Conservation (phyloP, 148 eudicot species). For the Rhododendron griersonianum region DNA sequence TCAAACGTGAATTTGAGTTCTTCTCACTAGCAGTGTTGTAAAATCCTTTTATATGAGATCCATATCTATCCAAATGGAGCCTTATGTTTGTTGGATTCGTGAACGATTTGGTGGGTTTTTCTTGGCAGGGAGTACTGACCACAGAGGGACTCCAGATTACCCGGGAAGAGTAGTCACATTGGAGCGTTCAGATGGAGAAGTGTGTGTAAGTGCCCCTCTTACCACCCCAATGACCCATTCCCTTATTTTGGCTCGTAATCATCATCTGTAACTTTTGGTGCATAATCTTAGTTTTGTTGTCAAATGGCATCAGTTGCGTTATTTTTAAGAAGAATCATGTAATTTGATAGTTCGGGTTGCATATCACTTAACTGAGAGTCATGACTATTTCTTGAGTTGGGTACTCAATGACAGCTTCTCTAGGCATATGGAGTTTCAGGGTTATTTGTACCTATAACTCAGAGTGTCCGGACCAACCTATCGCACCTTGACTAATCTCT, state of each 20-base stretch:
- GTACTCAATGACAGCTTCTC: neutral
- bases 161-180: conserved; percentile 97
- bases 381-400: neutral
- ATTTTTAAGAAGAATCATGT: neutral
- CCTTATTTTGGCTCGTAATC: neutral
- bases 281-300: neutral
- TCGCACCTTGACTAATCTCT: neutral
- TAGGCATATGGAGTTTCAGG: neutral
- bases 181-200: conserved; percentile 71
- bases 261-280: neutral
- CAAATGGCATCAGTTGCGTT: neutral
- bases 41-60: neutral
- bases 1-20: neutral
- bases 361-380: neutral
- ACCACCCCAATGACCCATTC: neutral
- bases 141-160: conserved; percentile 84
- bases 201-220: conserved; percentile 54
- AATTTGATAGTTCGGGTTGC: neutral
- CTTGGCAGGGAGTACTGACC: conserved; percentile 86
- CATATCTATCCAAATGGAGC: neutral
- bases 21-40: neutral
- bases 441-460: neutral
- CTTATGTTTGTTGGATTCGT: neutral
- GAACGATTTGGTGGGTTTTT: neutral
- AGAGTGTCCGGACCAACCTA: neutral